phyloP scores from a whole-genome alignment of 78 protist genomes.

The Tieghemostelium lacteum region DNA sequence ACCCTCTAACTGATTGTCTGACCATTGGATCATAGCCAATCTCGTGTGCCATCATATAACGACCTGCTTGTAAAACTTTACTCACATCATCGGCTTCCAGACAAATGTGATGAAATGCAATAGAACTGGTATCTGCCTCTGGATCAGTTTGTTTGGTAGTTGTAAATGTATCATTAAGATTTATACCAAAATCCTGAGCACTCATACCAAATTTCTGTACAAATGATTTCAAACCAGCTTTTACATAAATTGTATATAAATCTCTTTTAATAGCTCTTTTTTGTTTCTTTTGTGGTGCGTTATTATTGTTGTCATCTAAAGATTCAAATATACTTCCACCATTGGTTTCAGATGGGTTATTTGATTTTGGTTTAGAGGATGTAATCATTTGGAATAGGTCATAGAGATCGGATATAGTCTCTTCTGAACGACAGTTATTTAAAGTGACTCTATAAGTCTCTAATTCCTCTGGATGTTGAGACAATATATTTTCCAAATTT shows the following conservation, averaged over 20 bases:
- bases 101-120: conserved; percentile 25
- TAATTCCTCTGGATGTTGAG: neutral
- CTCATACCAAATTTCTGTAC: conserved; percentile 67
- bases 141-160: conserved; percentile 16
- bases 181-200: conserved; percentile 72
- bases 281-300: neutral
- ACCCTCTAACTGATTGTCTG: conserved; percentile 37
- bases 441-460: conserved; percentile 4
- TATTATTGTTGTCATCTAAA: neutral
- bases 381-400: conserved; percentile 66
- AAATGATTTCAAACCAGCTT: conserved; percentile 45
- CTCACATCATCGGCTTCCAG: conserved; percentile 16
- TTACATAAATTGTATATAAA: conserved; percentile 56
- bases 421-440: conserved; percentile 27
- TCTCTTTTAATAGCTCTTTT: conserved; percentile 79
- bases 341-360: neutral
- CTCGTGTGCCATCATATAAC: conserved; percentile 79
- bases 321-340: neutral
- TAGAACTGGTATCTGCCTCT: conserved; percentile 3
- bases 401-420: conserved; percentile 60
- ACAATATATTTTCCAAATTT: conserved; percentile 21
- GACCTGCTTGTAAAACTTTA: conserved; percentile 38
- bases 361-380: neutral
- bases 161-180: conserved; percentile 48
- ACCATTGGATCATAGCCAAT: conserved; percentile 79